These are phyloP conservation scores for Debaryomycetaceae sp. DNA, from an alignment of 1,139 yeast genomes.

Conservation along the genomic window DNA sequence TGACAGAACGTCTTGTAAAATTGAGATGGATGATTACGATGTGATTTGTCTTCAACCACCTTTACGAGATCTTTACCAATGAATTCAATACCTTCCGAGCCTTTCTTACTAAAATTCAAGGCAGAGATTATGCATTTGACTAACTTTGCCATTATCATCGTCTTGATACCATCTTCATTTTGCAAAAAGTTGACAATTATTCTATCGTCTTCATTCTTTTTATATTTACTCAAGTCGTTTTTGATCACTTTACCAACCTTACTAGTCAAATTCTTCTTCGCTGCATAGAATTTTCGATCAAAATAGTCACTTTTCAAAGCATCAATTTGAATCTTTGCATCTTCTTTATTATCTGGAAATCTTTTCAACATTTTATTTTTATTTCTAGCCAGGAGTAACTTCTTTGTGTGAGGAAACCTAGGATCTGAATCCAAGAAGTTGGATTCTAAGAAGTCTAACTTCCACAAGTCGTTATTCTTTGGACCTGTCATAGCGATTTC, in stretches of 20 bases:
- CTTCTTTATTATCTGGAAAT: conserved; percentile 35
- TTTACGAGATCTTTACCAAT: conserved; percentile 21
- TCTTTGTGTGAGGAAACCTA: conserved; percentile 52
- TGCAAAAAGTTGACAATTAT: conserved; percentile 17
- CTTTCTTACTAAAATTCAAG: conserved; percentile 23
- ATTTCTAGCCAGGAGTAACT: conserved; percentile 45
- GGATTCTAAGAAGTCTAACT: conserved; percentile 49
- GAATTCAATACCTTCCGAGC: conserved; percentile 24
- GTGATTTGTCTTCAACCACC: conserved; percentile 25
- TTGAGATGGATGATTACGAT: conserved; percentile 39
- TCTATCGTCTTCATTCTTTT: conserved; percentile 16
- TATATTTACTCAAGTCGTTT: conserved; percentile 18
- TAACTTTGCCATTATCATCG: conserved; percentile 32
- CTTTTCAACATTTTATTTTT: conserved; percentile 42
- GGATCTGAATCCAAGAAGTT: conserved; percentile 45
- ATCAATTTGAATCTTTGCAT: conserved; percentile 42
- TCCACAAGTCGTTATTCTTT: conserved; percentile 35
- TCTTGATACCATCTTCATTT: conserved; percentile 15
- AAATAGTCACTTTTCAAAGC: conserved; percentile 45
- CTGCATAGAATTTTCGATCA: conserved; percentile 48
- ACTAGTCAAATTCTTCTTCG: conserved; percentile 38
- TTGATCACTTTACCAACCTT: conserved; percentile 29
- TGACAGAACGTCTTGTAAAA: conserved; percentile 49
- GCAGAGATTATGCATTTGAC: conserved; percentile 24
- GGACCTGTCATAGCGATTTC: neutral